These are phyloP conservation scores for Amaranthus palmeri DNA, from an alignment of 148 eudicot genomes.

Conservation along the genomic window DNA sequence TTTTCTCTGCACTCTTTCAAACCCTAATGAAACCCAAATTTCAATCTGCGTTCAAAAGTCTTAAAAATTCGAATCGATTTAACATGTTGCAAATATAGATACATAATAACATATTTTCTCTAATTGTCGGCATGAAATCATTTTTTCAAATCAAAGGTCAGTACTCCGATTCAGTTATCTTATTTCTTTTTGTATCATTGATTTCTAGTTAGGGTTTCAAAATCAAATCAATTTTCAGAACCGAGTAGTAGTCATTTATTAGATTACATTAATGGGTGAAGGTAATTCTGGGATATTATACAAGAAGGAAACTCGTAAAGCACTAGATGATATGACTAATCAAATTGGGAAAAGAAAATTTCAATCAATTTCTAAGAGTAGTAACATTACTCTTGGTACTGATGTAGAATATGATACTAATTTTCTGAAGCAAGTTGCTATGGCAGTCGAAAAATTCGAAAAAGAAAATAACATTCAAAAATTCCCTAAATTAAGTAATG, in stretches of 20 bases:
- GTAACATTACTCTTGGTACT: not conserved
- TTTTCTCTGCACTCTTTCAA: not conserved
- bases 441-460: constrained; percentile 29
- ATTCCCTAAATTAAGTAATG: constrained; percentile 19
- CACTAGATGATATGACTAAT: constrained; percentile 55
- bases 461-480: constrained; percentile 21
- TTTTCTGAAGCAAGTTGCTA: constrained; percentile 32
- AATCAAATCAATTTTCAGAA: not conserved
- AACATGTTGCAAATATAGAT: not conserved
- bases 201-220: constrained; percentile 15
- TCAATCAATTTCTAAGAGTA: constrained; percentile 24
- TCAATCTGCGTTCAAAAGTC: not conserved
- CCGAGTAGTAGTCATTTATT: not conserved
- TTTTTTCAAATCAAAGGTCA: constrained; percentile 6
- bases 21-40: not conserved
- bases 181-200: not conserved
- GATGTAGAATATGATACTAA: constrained; percentile 18
- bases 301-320: constrained; percentile 21
- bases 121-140: not conserved
- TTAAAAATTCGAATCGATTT: too few species aligned
- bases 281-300: constrained; percentile 28
- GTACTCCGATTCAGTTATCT: not conserved
- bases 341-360: constrained; percentile 44
- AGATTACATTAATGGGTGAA: constrained; percentile 30
- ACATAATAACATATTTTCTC: not conserved